A percentile compares a stretch with the other conserved stretches of the same genome.
These are phyloP conservation scores for Leucocoprinus sp. DNA, from an alignment of 768 basidiomycete species.

Conservation along the genomic window DNA sequence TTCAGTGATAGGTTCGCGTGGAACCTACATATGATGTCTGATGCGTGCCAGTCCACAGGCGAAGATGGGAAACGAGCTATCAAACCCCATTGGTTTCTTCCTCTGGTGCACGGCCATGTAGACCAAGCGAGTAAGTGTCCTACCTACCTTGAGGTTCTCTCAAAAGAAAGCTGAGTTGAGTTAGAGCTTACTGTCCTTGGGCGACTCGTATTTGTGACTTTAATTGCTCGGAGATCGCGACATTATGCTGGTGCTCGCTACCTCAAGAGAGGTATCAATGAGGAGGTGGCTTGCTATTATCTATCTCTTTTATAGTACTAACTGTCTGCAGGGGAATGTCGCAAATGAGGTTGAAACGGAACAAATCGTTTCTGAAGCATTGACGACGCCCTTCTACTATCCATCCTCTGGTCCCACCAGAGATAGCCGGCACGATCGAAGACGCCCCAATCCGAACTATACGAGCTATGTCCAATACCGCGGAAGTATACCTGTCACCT, in stretches of 20 bases:
- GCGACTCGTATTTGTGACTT: conserved; percentile 82
- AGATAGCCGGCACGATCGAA: conserved; percentile 22
- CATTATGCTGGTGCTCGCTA: conserved; percentile 96
- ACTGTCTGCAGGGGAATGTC: conserved; percentile 70
- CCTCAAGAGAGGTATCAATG: conserved; percentile 89
- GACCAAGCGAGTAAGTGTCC: conserved; percentile 86
- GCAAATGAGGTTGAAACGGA: conserved; percentile 99
- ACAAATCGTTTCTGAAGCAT: conserved; percentile 88
- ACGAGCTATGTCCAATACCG: conserved; percentile 97
- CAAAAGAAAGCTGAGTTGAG: neutral
- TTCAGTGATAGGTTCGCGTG: conserved; percentile 90
- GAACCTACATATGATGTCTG: conserved; percentile 84
- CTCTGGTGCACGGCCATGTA: conserved; percentile 91
- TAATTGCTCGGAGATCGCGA: conserved; percentile 91
- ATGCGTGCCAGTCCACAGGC: conserved; percentile 40
- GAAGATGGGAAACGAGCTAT: conserved; percentile 30
- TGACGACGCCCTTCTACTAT: conserved; percentile 85
- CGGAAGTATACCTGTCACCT: conserved; percentile 92
- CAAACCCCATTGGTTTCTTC: conserved; percentile 77
- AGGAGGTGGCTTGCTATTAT: conserved; percentile 49
- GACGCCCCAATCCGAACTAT: conserved; percentile 74
- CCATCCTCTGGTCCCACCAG: conserved; percentile 35
- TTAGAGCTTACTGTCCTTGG: conserved; percentile 86
- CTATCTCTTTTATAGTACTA: neutral
- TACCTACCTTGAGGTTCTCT: neutral